These are phyloP conservation scores for Exophiala sideris DNA, from an alignment of 2,329 filamentous ascomycete species.

Conservation along the genomic window DNA sequence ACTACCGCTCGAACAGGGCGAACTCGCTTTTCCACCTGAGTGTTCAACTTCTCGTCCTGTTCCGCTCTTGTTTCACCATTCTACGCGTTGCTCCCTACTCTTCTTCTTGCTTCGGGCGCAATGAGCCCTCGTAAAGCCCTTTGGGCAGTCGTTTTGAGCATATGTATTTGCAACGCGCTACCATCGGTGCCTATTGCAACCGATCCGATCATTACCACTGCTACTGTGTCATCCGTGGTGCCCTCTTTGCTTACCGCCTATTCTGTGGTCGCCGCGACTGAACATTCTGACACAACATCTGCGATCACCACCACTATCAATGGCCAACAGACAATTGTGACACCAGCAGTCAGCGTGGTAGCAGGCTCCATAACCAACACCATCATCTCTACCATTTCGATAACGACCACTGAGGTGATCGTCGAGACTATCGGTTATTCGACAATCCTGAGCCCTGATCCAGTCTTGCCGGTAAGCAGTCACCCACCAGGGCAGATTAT, in stretches of 20 bases:
- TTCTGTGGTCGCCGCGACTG: conserved; percentile 17
- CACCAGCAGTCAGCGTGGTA: conserved; percentile 1
- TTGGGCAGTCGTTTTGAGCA: conserved; percentile 5
- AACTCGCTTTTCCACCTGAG: background rate
- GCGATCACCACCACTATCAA: conserved; percentile 17
- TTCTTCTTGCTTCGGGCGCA: conserved; percentile 13
- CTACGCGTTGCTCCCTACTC: conserved; percentile 1
- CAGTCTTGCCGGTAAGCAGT: conserved; percentile 7
- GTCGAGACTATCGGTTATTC: conserved; percentile 18
- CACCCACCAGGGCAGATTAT: too few relatives aligned
- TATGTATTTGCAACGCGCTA: conserved; percentile 11
- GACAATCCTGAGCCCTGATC: conserved; percentile 19
- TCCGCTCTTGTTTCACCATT: background rate
- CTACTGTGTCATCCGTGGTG: conserved; percentile 14
- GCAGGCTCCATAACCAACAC: conserved; percentile 16
- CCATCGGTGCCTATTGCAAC: conserved; percentile 21
- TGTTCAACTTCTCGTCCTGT: background rate
- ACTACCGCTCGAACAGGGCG: too few relatives aligned
- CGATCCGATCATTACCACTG: conserved; percentile 18
- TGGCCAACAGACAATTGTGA: conserved; percentile 5
- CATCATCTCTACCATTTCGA: conserved; percentile 19
- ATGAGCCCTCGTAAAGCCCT: conserved; percentile 9
- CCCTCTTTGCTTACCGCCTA: conserved; percentile 18
- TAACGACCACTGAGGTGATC: conserved; percentile 14
- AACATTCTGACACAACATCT: background rate